Percentiles rank a stretch among this genome's conserved stretches.
phyloP scores from a whole-genome alignment of 2,329 filamentous ascomycete genomes.

The Fusarium heterosporum region DNA sequence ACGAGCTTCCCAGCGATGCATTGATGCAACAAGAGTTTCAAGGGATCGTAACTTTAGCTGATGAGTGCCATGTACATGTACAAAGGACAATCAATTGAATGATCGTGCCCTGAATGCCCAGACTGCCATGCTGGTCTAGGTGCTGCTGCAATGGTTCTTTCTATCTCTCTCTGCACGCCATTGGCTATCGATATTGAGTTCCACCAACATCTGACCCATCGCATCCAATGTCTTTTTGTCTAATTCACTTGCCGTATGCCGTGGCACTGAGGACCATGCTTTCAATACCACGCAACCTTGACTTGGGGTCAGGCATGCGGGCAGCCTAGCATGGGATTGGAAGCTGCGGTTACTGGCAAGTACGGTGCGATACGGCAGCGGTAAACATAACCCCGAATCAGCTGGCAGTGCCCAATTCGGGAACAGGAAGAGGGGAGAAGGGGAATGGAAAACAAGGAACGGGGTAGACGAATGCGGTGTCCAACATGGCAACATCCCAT shows the following conservation, averaged over 20 bases:
- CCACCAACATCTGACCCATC: slow-evolving; percentile 20
- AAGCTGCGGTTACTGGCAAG: slow-evolving; percentile 15
- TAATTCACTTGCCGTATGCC: slow-evolving; percentile 11
- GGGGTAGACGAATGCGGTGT: slow-evolving; percentile 21
- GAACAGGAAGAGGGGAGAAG: slow-evolving; percentile 2
- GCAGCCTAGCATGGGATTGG: slow-evolving; percentile 16
- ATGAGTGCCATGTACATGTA: slow-evolving; percentile 3
- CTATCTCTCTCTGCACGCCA: neutral
- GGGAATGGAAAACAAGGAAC: slow-evolving; percentile 38
- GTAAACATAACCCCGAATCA: slow-evolving; percentile 9
- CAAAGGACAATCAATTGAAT: slow-evolving; percentile 11
- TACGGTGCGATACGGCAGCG: neutral
- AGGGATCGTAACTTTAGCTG: slow-evolving; percentile 13
- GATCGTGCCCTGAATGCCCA: neutral
- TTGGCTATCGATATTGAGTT: slow-evolving; percentile 14
- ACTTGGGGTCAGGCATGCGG: slow-evolving; percentile 15
- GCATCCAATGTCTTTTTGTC: slow-evolving; percentile 13
- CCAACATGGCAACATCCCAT: slow-evolving; percentile 12
- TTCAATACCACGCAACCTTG: slow-evolving; percentile 27
- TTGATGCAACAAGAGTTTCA: slow-evolving; percentile 16
- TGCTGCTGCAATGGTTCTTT: neutral
- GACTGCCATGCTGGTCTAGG: neutral
- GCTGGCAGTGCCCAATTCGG: neutral
- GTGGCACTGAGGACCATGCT: slow-evolving; percentile 16
- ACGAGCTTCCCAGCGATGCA: slow-evolving; percentile 18